phyloP scores from a whole-genome alignment of 2,329 filamentous ascomycete genomes.

The Sordariomycetes sp. region DNA sequence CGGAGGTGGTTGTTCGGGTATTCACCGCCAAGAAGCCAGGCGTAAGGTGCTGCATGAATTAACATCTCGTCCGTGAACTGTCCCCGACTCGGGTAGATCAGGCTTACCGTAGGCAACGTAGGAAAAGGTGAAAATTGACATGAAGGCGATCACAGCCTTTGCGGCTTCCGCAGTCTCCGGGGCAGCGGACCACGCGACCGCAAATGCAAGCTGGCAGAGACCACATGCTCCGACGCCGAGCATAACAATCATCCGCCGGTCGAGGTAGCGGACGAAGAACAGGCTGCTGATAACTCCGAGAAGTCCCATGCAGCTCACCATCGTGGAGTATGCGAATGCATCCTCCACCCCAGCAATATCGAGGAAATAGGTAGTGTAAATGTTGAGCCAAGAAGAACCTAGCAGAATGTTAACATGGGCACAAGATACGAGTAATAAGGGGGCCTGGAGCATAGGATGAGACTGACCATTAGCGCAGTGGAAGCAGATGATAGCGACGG shows the following conservation, averaged over 20 bases:
- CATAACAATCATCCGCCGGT: slow-evolving; percentile 19
- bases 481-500: slow-evolving; percentile 19
- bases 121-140: slow-evolving; percentile 19
- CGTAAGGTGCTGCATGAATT: slow-evolving; percentile 17
- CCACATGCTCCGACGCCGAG: slow-evolving; percentile 18
- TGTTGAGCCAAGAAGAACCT: slow-evolving; percentile 20
- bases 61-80: too few relatives aligned
- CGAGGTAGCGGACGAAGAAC: slow-evolving; percentile 17
- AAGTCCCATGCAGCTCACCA: slow-evolving; percentile 21
- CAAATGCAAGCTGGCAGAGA: slow-evolving; percentile 19
- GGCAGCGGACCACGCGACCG: slow-evolving; percentile 18
- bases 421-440: background rate
- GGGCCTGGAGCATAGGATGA: background rate
- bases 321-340: slow-evolving; percentile 20
- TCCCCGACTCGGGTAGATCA: background rate
- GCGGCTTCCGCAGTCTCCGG: slow-evolving; percentile 13
- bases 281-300: slow-evolving; percentile 18
- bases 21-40: slow-evolving; percentile 27
- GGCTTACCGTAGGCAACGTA: slow-evolving; percentile 20
- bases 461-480: slow-evolving; percentile 18
- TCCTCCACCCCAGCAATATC: slow-evolving; percentile 18
- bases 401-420: background rate
- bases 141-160: slow-evolving; percentile 19
- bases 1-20: slow-evolving; percentile 26
- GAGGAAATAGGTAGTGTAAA: slow-evolving; percentile 21